phyloP scores from a whole-genome alignment of 1,284 basidiomycete genomes.

The Cryptococcus sp. region DNA sequence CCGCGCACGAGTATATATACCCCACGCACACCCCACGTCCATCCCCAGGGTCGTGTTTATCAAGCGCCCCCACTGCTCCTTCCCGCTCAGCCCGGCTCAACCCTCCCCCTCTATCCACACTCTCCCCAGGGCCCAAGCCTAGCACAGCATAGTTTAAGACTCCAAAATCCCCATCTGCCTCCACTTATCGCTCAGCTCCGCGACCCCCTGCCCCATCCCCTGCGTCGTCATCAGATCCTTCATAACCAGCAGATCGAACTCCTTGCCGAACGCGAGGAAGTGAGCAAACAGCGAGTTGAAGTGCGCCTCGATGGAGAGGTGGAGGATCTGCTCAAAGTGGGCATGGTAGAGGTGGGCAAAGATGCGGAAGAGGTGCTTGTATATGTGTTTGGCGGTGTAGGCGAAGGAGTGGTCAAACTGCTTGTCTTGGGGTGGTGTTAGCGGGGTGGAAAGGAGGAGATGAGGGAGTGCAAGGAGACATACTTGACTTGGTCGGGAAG shows the following conservation, averaged over 20 bases:
- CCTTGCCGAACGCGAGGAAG: constrained; percentile 79
- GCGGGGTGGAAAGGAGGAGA: not conserved
- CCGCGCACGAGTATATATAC: too few species aligned
- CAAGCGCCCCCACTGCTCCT: too few species aligned
- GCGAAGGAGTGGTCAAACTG: constrained; percentile 89
- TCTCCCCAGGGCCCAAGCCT: not conserved
- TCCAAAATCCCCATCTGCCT: constrained; percentile 73
- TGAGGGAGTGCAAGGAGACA: constrained; percentile 22
- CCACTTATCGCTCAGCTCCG: constrained; percentile 85
- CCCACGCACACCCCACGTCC: too few species aligned
- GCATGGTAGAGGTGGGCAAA: constrained; percentile 98
- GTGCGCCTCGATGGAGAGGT: constrained; percentile 91
- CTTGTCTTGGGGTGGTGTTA: constrained; percentile 57
- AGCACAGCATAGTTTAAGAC: constrained; percentile 14
- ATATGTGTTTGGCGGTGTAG: constrained; percentile 91
- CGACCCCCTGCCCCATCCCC: constrained; percentile 56
- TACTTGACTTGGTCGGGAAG: constrained; percentile 93
- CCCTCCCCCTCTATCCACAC: not conserved
- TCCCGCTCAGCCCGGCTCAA: not conserved
- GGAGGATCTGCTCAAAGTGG: constrained; percentile 85
- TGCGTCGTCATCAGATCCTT: constrained; percentile 60
- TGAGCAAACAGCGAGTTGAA: constrained; percentile 98
- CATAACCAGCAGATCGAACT: constrained; percentile 86
- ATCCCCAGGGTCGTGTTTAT: too few species aligned
- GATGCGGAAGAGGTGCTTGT: constrained; percentile 92